Percentiles rank a stretch among this genome's conserved stretches.
These are phyloP conservation scores for Trichaptum fuscoviolaceum DNA, from an alignment of 768 basidiomycete genomes.

Conservation along the genomic window DNA sequence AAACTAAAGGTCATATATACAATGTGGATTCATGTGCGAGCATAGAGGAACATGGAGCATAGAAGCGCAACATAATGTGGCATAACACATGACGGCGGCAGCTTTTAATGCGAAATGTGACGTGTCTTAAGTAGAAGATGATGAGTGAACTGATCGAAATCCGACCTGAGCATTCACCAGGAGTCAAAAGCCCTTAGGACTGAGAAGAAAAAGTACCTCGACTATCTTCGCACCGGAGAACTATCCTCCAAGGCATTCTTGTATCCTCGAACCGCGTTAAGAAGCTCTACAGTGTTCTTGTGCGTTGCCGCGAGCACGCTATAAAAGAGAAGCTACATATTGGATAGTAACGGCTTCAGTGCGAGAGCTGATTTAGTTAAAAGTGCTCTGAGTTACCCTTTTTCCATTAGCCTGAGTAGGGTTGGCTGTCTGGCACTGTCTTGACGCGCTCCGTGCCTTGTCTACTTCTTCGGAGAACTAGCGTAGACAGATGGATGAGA, in stretches of 20 bases:
- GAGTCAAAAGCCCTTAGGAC: too few species aligned
- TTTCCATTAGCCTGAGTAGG: not conserved
- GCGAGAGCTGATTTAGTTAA: not conserved
- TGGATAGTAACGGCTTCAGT: not conserved
- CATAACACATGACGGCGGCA: not conserved
- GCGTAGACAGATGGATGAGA: not conserved
- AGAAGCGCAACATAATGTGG: not conserved
- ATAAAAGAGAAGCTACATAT: not conserved
- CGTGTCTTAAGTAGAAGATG: not conserved
- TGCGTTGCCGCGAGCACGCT: not conserved
- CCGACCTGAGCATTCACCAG: too few species aligned
- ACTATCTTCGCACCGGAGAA: not conserved
- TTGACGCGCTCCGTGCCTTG: not conserved
- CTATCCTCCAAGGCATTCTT: not conserved
- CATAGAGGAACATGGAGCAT: not conserved
- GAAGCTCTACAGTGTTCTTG: not conserved
- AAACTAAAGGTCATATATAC: too few species aligned
- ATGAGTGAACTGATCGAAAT: too few species aligned
- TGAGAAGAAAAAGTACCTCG: too few species aligned
- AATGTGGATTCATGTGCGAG: not conserved
- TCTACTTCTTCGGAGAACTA: not conserved
- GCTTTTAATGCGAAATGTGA: not conserved
- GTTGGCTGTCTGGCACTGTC: not conserved
- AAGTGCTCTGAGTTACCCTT: not conserved
- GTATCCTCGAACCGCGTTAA: not conserved